Conservation (phyloP, 352 stramenopile species). For the Phytophthora idaei region DNA sequence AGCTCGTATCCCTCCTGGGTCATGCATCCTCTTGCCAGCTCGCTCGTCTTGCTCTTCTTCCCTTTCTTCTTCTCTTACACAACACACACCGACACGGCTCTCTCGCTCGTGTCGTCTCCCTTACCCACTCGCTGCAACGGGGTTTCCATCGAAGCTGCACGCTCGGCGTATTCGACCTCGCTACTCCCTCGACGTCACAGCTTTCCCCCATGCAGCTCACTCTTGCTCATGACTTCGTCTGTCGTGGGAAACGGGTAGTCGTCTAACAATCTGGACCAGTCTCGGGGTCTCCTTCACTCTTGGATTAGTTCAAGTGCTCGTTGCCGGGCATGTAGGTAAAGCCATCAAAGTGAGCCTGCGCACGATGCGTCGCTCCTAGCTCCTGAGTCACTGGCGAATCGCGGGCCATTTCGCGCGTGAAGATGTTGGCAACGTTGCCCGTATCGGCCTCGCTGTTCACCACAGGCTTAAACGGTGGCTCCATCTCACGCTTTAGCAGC, state of each 20-base stretch:
- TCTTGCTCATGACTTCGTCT: conserved; percentile 29
- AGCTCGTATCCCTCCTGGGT: neutral
- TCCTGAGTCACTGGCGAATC: conserved; percentile 91
- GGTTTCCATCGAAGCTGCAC: conserved; percentile 33
- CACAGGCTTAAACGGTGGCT: conserved; percentile 87
- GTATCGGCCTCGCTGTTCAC: conserved; percentile 85
- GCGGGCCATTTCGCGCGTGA: conserved; percentile 81
- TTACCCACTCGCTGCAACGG: conserved; percentile 25
- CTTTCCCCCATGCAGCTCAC: conserved; percentile 30
- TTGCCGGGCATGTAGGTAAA: conserved; percentile 92
- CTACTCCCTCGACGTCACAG: conserved; percentile 22
- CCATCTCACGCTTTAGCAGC: conserved; percentile 80
- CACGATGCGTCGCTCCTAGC: conserved; percentile 79
- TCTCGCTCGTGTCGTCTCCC: conserved; percentile 39
- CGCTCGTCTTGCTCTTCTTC: conserved; percentile 31
- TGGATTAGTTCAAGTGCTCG: conserved; percentile 58
- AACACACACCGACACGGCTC: conserved; percentile 48
- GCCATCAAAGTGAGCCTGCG: conserved; percentile 90
- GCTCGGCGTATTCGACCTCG: conserved; percentile 1
- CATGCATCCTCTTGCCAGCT: conserved; percentile 18
- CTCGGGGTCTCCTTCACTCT: conserved; percentile 10
- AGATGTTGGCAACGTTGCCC: conserved; percentile 89
- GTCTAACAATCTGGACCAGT: conserved; percentile 35
- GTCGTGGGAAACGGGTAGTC: conserved; percentile 28
- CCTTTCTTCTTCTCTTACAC: conserved; percentile 39